Conservation (phyloP, 805 yeast genomes). For the Pichia exigua region DNA sequence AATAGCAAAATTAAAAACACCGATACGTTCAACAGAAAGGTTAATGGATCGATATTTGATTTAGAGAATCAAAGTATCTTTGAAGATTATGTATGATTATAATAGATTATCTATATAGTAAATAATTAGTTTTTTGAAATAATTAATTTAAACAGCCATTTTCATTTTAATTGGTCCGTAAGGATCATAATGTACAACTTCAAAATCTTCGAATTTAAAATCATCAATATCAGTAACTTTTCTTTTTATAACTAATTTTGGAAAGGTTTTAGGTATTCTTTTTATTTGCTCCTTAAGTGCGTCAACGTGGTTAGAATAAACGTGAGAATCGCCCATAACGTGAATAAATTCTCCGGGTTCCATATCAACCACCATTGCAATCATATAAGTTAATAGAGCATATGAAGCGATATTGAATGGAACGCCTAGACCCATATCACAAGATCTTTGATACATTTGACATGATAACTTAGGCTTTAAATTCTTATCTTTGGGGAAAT, state of each 20-base stretch:
- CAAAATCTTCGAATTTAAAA: slow-evolving; percentile 83
- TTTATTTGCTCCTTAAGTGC: slow-evolving; percentile 75
- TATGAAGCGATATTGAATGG: slow-evolving; percentile 98
- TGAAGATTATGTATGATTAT: neutral
- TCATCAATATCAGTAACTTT: slow-evolving; percentile 72
- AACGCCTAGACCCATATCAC: slow-evolving; percentile 99
- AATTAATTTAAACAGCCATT: slow-evolving; percentile 77
- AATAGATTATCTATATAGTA: neutral
- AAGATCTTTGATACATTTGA: slow-evolving; percentile 89
- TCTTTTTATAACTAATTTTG: slow-evolving; percentile 65
- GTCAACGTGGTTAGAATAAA: slow-evolving; percentile 86
- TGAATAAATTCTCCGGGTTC: slow-evolving; percentile 94
- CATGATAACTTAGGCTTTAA: slow-evolving; percentile 68
- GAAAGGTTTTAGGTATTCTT: slow-evolving; percentile 74
- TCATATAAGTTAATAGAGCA: slow-evolving; percentile 86
- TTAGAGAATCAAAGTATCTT: slow-evolving; percentile 7
- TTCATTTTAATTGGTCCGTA: slow-evolving; percentile 84
- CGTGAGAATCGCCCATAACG: slow-evolving; percentile 95
- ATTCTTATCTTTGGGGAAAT: slow-evolving; percentile 48
- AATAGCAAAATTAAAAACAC: neutral
- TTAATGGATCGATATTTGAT: slow-evolving; percentile 6
- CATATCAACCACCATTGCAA: slow-evolving; percentile 91
- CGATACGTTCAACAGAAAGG: neutral
- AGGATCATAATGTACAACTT: slow-evolving; percentile 71
- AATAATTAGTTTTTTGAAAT: neutral